Conservation (phyloP, 2,329 filamentous ascomycete species). For the Pseudocercospora eumusae region DNA sequence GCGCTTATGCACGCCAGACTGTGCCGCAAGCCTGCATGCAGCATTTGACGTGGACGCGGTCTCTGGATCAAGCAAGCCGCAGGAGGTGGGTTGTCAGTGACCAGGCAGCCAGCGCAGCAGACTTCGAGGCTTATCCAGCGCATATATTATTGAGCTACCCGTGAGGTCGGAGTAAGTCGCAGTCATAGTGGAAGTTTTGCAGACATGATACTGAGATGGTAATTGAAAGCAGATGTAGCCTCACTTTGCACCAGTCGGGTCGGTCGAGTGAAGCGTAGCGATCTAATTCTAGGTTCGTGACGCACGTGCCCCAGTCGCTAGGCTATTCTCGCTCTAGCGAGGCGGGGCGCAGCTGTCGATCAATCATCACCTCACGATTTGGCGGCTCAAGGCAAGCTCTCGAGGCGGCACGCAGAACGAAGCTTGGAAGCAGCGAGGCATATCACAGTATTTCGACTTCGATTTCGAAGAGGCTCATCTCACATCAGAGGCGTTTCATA, state of each 20-base stretch:
- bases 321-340: too few relatives aligned
- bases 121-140: slow-evolving; percentile 1
- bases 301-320: not conserved
- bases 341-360: not conserved
- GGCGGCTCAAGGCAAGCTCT: not conserved
- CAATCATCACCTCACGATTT: not conserved
- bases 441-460: not conserved
- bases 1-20: slow-evolving; percentile 19
- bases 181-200: not conserved
- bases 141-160: not conserved
- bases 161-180: not conserved
- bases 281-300: not conserved
- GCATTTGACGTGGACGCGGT: slow-evolving; percentile 9
- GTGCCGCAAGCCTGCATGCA: slow-evolving; percentile 44
- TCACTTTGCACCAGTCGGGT: slow-evolving; percentile 8
- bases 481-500: not conserved
- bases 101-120: slow-evolving; percentile 3
- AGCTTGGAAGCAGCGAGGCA: not conserved
- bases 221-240: slow-evolving; percentile 1
- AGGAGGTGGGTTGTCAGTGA: slow-evolving; percentile 6
- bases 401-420: not conserved
- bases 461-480: not conserved
- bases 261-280: not conserved
- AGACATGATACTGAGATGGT: not conserved
- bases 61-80: slow-evolving; percentile 3